These are phyloP conservation scores for Chaetoscypha palmicola DNA, from an alignment of 2,329 filamentous ascomycete species.

Conservation along the genomic window DNA sequence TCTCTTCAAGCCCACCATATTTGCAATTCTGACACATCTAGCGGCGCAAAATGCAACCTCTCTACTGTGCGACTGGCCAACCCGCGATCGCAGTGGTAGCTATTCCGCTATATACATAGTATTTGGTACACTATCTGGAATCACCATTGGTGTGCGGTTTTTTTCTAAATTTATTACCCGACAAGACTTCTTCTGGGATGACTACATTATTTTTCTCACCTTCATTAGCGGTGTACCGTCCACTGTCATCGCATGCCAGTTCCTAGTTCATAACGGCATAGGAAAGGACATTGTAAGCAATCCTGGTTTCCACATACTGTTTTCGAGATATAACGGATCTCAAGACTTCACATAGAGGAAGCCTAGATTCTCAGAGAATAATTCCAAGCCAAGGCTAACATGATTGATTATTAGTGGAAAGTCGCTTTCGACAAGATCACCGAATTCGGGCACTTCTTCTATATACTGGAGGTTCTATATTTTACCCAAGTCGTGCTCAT, in stretches of 20 bases:
- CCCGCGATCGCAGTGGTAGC: constrained; percentile 1
- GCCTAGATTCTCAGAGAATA: no score
- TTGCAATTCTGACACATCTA: neutral
- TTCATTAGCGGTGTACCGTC: neutral
- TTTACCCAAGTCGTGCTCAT: neutral
- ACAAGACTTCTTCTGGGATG: neutral
- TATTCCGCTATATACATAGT: neutral
- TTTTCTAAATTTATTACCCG: neutral
- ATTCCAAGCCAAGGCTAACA: no score
- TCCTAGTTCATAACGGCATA: neutral
- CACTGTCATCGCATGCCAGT: neutral
- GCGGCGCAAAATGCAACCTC: constrained; percentile 34
- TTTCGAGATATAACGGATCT: no score
- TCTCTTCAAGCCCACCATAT: neutral
- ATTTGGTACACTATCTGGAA: neutral
- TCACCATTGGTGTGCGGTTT: constrained; percentile 24
- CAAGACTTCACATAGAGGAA: no score
- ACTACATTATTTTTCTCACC: neutral
- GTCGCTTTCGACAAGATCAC: constrained; percentile 3
- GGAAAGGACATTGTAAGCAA: constrained; percentile 4
- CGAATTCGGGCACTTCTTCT: constrained; percentile 3
- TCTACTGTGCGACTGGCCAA: constrained; percentile 32
- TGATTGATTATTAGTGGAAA: constrained; percentile 4
- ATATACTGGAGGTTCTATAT: constrained; percentile 5
- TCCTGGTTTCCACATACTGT: no score